Conservation (phyloP, 2,329 filamentous ascomycete species). For the Zymoseptoria pseudotritici region DNA sequence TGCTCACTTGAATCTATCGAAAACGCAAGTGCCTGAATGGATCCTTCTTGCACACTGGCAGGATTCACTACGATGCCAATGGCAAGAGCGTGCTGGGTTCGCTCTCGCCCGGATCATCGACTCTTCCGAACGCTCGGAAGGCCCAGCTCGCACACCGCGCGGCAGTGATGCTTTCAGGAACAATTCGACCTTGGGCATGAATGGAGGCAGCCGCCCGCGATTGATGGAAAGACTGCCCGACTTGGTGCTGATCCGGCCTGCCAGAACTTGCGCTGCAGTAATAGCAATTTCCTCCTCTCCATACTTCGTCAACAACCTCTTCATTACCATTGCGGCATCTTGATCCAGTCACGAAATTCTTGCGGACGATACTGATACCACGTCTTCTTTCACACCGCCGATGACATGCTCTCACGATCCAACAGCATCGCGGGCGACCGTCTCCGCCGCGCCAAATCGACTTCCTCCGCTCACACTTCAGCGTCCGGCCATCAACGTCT, state of each 20-base stretch:
- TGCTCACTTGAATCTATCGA: too few relatives aligned
- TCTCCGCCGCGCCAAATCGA: constrained; percentile 29
- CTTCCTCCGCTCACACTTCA: constrained; percentile 33
- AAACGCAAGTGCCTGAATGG: too few relatives aligned
- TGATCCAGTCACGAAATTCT: neutral
- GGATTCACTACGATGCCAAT: too few relatives aligned
- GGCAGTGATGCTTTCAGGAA: too few relatives aligned
- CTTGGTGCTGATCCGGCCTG: neutral
- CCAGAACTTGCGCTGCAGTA: neutral
- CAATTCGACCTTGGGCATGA: neutral
- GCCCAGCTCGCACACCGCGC: too few relatives aligned
- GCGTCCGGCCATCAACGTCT: constrained; percentile 16
- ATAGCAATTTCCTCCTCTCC: neutral
- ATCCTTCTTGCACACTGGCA: too few relatives aligned
- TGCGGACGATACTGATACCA: neutral
- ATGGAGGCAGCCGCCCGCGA: neutral
- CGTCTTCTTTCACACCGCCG: too few relatives aligned
- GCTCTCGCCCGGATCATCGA: too few relatives aligned
- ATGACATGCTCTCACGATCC: constrained; percentile 27
- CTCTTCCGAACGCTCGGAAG: too few relatives aligned
- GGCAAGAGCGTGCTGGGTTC: too few relatives aligned
- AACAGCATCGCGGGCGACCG: constrained; percentile 26
- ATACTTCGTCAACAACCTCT: neutral
- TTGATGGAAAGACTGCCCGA: neutral
- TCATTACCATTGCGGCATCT: neutral